Percentiles rank a stretch among this genome's conserved stretches.
phyloP scores from a whole-genome alignment of 176 grass and related monocot species.

The Alopecurus myosuroides region DNA sequence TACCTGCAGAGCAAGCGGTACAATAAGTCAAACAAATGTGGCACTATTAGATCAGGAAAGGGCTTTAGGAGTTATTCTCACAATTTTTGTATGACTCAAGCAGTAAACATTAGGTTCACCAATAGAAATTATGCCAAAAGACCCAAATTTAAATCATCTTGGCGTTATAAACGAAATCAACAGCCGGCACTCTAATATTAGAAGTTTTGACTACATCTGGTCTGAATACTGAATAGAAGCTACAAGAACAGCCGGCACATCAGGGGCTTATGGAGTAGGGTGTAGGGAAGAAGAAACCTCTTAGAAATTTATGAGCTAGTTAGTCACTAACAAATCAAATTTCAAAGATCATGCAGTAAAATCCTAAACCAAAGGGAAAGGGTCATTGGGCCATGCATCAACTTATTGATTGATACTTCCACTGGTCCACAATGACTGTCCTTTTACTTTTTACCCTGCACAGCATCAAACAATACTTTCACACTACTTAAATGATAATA shows the following conservation, averaged over 20 bases:
- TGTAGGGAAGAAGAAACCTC: not conserved
- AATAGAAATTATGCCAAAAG: not conserved
- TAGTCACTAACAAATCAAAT: not conserved
- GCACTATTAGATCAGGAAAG: not conserved
- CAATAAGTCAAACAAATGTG: not conserved
- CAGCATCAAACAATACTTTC: not conserved
- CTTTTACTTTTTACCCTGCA: too few species aligned
- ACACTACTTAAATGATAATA: too few species aligned
- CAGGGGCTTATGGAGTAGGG: not conserved
- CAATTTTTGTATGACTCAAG: not conserved
- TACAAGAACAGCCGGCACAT: not conserved
- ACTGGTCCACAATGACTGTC: not conserved
- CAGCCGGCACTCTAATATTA: not conserved
- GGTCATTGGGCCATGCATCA: too few species aligned
- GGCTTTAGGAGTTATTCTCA: not conserved
- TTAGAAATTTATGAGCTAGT: not conserved
- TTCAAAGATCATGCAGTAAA: too few species aligned
- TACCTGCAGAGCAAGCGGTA: not conserved
- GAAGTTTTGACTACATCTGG: not conserved
- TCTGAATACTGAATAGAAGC: not conserved
- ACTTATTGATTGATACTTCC: too few species aligned
- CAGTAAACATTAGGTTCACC: not conserved
- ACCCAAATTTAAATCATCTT: too few species aligned
- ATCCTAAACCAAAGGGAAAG: too few species aligned
- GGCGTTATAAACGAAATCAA: too few species aligned